Conservation (phyloP, 306 rosid genomes). For the Quercus parvula region DNA sequence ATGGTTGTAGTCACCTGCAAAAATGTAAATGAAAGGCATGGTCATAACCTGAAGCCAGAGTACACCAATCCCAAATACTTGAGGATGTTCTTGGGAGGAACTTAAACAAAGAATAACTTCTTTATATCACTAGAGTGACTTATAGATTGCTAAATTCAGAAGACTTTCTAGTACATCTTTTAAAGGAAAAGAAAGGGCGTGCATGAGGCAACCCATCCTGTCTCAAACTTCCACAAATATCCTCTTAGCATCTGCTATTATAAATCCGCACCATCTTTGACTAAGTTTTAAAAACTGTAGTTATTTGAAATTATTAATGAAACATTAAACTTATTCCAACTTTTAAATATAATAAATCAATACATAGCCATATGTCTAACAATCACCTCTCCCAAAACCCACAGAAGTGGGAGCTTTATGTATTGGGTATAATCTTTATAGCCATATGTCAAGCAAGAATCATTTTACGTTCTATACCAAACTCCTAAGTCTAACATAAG, state of each 20-base stretch:
- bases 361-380: too few species aligned
- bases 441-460: too few species aligned
- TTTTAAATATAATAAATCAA: too few species aligned
- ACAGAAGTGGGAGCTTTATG: too few species aligned
- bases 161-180: too few species aligned
- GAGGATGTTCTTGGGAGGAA: neutral
- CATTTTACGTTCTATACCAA: too few species aligned
- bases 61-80: neutral
- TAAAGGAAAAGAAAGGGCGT: too few species aligned
- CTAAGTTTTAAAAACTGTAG: neutral
- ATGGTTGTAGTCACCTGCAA: slow-evolving; percentile 93
- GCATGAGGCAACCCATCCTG: neutral
- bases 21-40: slow-evolving; percentile 4
- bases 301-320: neutral
- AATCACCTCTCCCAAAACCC: too few species aligned
- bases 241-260: neutral
- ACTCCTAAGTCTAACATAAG: neutral
- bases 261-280: neutral
- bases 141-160: neutral
- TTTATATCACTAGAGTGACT: neutral
- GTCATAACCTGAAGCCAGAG: neutral
- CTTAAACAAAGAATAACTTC: neutral
- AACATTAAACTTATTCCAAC: neutral
- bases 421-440: too few species aligned
- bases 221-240: neutral